These are phyloP conservation scores for Pyrenula aspistea DNA, from an alignment of 495 filamentous ascomycete genomes.

Conservation along the genomic window DNA sequence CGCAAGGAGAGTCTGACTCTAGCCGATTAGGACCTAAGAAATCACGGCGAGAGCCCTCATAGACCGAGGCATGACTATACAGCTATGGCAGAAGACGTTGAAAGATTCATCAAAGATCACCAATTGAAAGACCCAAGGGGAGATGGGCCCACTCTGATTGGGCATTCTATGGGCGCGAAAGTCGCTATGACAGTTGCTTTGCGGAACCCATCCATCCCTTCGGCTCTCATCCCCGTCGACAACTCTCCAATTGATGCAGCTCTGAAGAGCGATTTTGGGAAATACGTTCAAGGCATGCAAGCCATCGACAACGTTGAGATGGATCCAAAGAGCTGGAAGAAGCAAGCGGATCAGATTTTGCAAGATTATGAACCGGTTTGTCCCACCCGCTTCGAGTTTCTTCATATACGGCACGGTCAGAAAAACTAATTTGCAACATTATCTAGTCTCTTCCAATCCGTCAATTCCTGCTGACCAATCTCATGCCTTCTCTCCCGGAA, in stretches of 20 bases:
- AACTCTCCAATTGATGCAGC: conserved; percentile 79
- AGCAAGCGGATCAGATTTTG: conserved; percentile 73
- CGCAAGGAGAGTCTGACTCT: neutral
- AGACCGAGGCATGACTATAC: conserved; percentile 65
- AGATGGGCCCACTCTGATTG: conserved; percentile 64
- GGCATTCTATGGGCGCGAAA: conserved; percentile 98
- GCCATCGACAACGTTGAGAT: conserved; percentile 43
- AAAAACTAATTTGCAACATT: neutral
- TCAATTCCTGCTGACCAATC: conserved; percentile 89
- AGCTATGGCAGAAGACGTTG: conserved; percentile 78
- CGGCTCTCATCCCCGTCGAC: conserved; percentile 71
- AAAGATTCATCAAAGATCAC: conserved; percentile 67
- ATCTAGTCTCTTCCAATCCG: conserved; percentile 59
- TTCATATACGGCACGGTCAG: neutral
- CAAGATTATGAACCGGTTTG: conserved; percentile 58
- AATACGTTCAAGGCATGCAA: conserved; percentile 79
- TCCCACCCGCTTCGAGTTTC: conserved; percentile 1
- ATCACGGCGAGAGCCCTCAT: conserved; percentile 88
- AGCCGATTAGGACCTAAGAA: conserved; percentile 64
- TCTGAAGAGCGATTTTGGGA: conserved; percentile 60
- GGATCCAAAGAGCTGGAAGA: conserved; percentile 45
- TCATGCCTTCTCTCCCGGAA: conserved; percentile 40
- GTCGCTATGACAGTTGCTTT: conserved; percentile 84
- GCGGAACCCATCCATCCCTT: conserved; percentile 47
- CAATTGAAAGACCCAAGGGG: conserved; percentile 31